phyloP scores from a whole-genome alignment of 164 flowering plant genomes.

The Nelumbo lutea region DNA sequence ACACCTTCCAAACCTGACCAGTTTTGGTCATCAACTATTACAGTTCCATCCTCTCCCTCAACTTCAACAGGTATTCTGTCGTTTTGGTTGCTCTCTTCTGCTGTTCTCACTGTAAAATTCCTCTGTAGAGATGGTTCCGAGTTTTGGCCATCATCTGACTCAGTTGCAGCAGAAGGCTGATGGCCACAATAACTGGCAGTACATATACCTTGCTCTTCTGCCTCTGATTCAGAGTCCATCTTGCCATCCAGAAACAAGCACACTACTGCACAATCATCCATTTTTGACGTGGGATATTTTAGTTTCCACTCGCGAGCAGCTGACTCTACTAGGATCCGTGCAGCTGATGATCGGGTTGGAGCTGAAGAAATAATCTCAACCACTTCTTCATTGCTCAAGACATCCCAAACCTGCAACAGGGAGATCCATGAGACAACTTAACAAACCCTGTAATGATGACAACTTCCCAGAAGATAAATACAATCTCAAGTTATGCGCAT shows the following conservation, averaged over 20 bases:
- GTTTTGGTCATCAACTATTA: conserved; percentile 41
- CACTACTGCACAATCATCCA: conserved; percentile 95
- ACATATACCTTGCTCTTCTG: conserved; percentile 57
- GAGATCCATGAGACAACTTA: not conserved
- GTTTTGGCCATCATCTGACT: conserved; percentile 70
- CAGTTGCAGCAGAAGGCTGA: conserved; percentile 51
- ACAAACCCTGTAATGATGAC: not conserved
- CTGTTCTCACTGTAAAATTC: conserved; percentile 64
- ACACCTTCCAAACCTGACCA: conserved; percentile 94
- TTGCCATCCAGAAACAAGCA: conserved; percentile 78
- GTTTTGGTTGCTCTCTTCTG: conserved; percentile 40
- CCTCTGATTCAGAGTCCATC: conserved; percentile 76
- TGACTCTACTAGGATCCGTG: conserved; percentile 65
- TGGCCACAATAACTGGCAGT: conserved; percentile 55
- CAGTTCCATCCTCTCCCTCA: conserved; percentile 29
- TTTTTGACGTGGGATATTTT: conserved; percentile 88
- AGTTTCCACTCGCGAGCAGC: conserved; percentile 89
- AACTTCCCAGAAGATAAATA: not conserved
- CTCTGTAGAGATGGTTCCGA: conserved; percentile 66
- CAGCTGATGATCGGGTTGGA: conserved; percentile 64
- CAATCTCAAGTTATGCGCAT: no score
- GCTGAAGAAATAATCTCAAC: conserved; percentile 74
- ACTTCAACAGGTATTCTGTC: conserved; percentile 22
- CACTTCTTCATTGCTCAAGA: conserved; percentile 87
- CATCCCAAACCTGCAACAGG: conserved; percentile 82